Evolutionary conservation across 1,284 basidiomycete species (phyloP).

Genomic region (Schizophyllum amplum): DNA sequence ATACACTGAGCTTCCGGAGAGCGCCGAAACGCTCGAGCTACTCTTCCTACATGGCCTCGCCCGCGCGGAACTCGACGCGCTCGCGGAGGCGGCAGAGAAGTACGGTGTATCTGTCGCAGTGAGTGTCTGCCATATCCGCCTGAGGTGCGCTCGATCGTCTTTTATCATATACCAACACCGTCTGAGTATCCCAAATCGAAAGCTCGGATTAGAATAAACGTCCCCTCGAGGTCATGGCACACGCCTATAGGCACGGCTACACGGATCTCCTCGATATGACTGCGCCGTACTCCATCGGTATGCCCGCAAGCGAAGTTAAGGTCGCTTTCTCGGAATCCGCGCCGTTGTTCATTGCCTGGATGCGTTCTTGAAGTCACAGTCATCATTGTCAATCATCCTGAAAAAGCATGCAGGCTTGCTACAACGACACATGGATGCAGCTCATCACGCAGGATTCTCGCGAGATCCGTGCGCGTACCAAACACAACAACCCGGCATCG

Average conservation of each 20-base stretch:
- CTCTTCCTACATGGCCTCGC: slow-evolving; percentile 21
- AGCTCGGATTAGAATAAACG: not conserved
- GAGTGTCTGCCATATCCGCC: slow-evolving; percentile 19
- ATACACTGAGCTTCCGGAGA: slow-evolving; percentile 16
- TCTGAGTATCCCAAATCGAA: not conserved
- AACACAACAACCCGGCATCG: no score
- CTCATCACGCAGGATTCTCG: no score
- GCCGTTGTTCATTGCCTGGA: no score
- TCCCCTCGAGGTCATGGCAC: not conserved
- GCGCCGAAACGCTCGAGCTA: slow-evolving; percentile 14
- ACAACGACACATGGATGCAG: no score
- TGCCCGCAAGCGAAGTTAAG: no score
- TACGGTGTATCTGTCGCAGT: slow-evolving; percentile 22
- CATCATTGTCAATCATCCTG: no score
- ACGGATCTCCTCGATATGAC: not conserved
- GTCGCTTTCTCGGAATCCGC: no score
- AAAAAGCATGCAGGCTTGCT: no score
- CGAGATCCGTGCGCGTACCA: no score
- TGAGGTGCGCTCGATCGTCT: slow-evolving; percentile 17
- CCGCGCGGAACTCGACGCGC: slow-evolving; percentile 18
- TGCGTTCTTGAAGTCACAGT: no score
- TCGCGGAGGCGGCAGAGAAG: slow-evolving; percentile 23
- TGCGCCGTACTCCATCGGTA: no score
- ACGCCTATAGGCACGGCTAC: not conserved
- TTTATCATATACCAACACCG: not conserved